These are phyloP conservation scores for Marchantia paleacea DNA, from an alignment of 225 moss, liverwort and hornwort species.

Conservation along the genomic window DNA sequence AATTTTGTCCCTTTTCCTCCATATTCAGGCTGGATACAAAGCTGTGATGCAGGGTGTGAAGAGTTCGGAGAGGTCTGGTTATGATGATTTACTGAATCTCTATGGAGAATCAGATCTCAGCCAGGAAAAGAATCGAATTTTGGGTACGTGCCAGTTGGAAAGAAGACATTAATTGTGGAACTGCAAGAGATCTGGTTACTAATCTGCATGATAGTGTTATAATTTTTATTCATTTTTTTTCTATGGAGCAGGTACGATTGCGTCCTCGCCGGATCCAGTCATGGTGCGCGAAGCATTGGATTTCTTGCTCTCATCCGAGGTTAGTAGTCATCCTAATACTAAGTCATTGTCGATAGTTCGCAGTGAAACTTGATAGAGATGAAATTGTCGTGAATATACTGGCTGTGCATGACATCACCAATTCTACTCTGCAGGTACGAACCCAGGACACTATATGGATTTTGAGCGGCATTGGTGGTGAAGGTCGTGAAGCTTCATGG, in stretches of 20 bases:
- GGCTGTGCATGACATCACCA: neutral
- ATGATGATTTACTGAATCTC: constrained; percentile 55
- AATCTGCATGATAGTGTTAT: neutral
- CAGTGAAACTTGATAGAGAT: neutral
- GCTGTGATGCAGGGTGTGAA: constrained; percentile 64
- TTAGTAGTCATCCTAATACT: constrained; percentile 15
- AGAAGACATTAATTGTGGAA: neutral
- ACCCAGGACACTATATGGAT: constrained; percentile 72
- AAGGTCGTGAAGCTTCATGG: constrained; percentile 77
- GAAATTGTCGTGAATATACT: neutral
- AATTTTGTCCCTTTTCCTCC: neutral
- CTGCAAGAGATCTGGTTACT: neutral
- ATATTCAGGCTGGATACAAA: constrained; percentile 64
- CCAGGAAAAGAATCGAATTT: constrained; percentile 66
- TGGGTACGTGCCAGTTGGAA: constrained; percentile 45
- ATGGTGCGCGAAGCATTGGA: constrained; percentile 63
- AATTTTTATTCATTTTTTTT: neutral
- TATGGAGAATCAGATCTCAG: constrained; percentile 74
- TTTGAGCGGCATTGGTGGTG: constrained; percentile 59
- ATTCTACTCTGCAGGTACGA: constrained; percentile 49
- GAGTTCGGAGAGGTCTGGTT: constrained; percentile 51
- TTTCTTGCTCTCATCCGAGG: constrained; percentile 66
- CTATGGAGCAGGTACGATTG: constrained; percentile 44
- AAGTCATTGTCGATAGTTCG: neutral
- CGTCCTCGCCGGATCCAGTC: constrained; percentile 58